phyloP scores from a whole-genome alignment of 2,329 filamentous ascomycete species.

The Penicillium sp. region DNA sequence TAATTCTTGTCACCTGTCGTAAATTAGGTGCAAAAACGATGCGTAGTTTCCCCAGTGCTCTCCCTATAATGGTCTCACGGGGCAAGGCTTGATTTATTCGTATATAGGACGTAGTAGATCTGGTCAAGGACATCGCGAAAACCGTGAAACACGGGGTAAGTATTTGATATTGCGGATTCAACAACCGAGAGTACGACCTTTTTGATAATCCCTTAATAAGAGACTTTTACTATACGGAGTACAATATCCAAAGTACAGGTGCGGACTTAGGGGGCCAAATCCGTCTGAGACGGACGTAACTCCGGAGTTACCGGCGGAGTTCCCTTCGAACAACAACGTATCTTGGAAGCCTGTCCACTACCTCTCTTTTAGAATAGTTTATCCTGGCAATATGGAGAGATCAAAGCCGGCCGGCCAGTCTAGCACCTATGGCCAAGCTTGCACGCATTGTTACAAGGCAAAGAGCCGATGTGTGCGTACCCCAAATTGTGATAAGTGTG shows the following conservation, averaged over 20 bases:
- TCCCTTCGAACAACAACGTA: background rate
- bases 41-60: no score
- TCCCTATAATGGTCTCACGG: no score
- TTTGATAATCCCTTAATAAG: no score
- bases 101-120: no score
- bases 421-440: conserved; percentile 24
- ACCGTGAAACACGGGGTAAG: background rate
- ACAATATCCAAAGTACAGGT: background rate
- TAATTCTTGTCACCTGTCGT: no score
- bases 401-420: background rate
- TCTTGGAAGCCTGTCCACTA: background rate
- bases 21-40: no score
- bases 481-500: conserved; percentile 6
- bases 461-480: conserved; percentile 25
- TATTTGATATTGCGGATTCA: background rate
- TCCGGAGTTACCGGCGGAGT: background rate
- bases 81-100: no score
- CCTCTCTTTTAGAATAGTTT: background rate
- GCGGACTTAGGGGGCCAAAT: background rate
- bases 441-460: conserved; percentile 26
- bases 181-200: no score
- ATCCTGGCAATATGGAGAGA: conserved; percentile 12
- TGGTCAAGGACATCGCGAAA: background rate
- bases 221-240: no score
- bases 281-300: background rate